Evolutionary conservation across 768 basidiomycete genomes (phyloP).

Genomic region (Rhodotorula sphaerocarpa): DNA sequence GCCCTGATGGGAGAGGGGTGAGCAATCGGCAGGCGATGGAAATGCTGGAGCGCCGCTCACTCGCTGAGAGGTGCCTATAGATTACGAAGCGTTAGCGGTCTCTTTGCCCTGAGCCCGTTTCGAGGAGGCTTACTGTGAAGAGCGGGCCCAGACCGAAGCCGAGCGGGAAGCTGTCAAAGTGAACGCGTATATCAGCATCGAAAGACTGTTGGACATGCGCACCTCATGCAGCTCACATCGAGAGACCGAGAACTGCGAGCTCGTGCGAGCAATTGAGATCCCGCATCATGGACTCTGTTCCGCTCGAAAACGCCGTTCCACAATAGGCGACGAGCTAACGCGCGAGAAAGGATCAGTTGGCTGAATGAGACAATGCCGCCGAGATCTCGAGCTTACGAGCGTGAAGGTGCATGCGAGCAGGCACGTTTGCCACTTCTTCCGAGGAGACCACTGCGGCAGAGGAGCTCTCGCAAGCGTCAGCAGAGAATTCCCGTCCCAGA

Average conservation of each 20-base stretch:
- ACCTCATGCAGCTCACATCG: slow-evolving; percentile 25
- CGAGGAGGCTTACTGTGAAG: slow-evolving; percentile 24
- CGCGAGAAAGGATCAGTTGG: too few relatives aligned
- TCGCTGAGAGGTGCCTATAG: slow-evolving; percentile 29
- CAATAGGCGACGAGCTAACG: slow-evolving; percentile 23
- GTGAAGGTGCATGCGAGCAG: slow-evolving; percentile 22
- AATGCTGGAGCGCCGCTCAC: background rate
- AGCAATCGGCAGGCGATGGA: background rate
- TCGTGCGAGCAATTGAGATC: slow-evolving; percentile 39
- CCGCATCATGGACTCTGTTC: slow-evolving; percentile 32
- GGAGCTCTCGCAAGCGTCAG: background rate
- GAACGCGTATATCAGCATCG: background rate
- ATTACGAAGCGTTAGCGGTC: slow-evolving; percentile 10
- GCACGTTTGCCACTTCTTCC: slow-evolving; percentile 28
- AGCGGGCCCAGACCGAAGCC: slow-evolving; percentile 43
- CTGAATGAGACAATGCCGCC: too few relatives aligned
- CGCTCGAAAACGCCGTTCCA: slow-evolving; percentile 32
- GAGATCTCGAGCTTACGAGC: too few relatives aligned
- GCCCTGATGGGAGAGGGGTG: background rate
- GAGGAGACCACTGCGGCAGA: slow-evolving; percentile 8
- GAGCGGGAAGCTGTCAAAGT: slow-evolving; percentile 14
- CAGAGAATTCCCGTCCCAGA: too few relatives aligned
- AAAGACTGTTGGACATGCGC: background rate
- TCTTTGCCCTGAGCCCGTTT: too few relatives aligned
- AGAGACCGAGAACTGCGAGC: slow-evolving; percentile 38